Base-by-base conservation (phyloP, 768 basidiomycete species). In the Pulveroboletus sp. region DNA sequence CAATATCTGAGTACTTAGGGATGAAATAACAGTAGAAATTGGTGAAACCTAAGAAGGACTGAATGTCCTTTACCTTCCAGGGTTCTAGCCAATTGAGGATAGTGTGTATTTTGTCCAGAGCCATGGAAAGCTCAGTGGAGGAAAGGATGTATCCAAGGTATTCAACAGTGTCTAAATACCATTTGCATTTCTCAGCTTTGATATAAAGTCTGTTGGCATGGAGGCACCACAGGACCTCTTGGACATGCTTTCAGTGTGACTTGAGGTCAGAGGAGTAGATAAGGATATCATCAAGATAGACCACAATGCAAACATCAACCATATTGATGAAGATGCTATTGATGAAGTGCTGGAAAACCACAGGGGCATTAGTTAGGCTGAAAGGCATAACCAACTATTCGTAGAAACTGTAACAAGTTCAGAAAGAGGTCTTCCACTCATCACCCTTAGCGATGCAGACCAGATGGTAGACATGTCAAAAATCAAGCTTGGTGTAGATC, bases 221-320 rank as follows among this genome's bases (percentile, higher is more conserved):
- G 21, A 38, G 41, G 2, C 4, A 16, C 1, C 19, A 9, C 17
- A 48, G 47, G 5, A 48, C 40, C 14, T 48, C 25, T 3, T 5
- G 2, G 34, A 48, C 19, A 21, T 48, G 47, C 19, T 48, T 20
- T 3, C 36, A 34, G 34, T 48, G 32, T 8, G 32, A 25, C 8
- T 31, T 10, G 2, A 17, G 9, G 19, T 41, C 32, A 0, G 5
- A 2, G 11, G 19, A 75, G 50, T 68, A 78, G 33, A 77, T 71
- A 3, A 77, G 63, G 52, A 76, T 74, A 56, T 76, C 66, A 49
- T 75, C 35, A 11, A 51, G 69, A 57, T 77, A 79, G 32, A 78
- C 69, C 13, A 76, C 61, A 40, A 68, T 66, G 43, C 60, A 64
- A 25, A 54, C 38, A 48, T 69, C 66, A 12, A 70, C 49, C 10